phyloP scores from a whole-genome alignment of 2,329 filamentous ascomycete species.

The Stachybotrys chlorohalonatus region DNA sequence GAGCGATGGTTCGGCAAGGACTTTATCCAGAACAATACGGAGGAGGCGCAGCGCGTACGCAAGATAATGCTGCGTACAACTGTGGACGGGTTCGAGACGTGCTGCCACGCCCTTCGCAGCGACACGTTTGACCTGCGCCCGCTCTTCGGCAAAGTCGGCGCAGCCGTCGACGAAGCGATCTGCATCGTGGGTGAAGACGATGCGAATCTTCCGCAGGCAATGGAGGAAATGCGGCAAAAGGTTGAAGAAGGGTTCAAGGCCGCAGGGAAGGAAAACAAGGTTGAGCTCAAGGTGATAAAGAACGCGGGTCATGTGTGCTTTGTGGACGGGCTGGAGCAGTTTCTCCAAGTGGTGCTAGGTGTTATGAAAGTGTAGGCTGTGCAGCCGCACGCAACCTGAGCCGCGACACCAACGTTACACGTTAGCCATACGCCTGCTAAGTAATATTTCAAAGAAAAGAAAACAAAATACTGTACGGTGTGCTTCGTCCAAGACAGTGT shows the following conservation, averaged over 20 bases:
- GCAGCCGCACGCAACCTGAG: background rate
- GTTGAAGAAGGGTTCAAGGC: slow-evolving; percentile 22
- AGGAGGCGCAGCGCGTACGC: slow-evolving; percentile 25
- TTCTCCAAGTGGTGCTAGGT: slow-evolving; percentile 13
- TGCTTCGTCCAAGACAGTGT: too few species aligned
- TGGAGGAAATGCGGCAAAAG: slow-evolving; percentile 25
- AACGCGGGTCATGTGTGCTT: slow-evolving; percentile 29
- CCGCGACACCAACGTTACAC: background rate
- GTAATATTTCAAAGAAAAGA: too few species aligned
- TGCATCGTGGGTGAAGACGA: slow-evolving; percentile 32
- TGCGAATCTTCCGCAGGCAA: slow-evolving; percentile 27
- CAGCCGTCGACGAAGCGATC: slow-evolving; percentile 23
- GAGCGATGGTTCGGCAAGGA: slow-evolving; percentile 31
- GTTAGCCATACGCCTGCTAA: too few species aligned
- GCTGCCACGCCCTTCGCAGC: slow-evolving; percentile 26
- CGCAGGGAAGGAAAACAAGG: slow-evolving; percentile 12
- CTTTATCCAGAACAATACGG: slow-evolving; percentile 24
- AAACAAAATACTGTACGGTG: too few species aligned
- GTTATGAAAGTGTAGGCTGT: slow-evolving; percentile 6
- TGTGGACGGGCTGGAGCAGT: slow-evolving; percentile 25
- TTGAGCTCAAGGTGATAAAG: slow-evolving; percentile 24
- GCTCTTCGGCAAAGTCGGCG: slow-evolving; percentile 21
- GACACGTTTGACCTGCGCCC: slow-evolving; percentile 28
- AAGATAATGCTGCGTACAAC: slow-evolving; percentile 25
- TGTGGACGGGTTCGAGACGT: slow-evolving; percentile 31